Percentiles rank a stretch among this genome's conserved stretches.
These are phyloP conservation scores for Euclidium syriacum DNA, from an alignment of 345 rosid genomes.

Conservation along the genomic window DNA sequence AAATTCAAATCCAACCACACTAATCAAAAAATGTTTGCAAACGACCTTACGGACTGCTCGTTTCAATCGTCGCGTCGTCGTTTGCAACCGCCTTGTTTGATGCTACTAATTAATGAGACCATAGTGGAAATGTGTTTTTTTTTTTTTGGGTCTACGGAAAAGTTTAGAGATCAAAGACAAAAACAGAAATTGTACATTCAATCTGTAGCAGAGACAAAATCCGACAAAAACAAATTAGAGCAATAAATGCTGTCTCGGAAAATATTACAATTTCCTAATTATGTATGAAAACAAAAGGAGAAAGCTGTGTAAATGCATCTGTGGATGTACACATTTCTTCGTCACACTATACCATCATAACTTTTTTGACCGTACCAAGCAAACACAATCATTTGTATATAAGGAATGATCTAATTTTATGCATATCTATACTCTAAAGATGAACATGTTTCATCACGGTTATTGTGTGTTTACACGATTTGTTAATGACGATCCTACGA, in stretches of 20 bases:
- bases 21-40: no score
- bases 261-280: neutral
- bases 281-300: neutral
- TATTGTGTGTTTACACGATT: neutral
- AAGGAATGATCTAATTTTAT: neutral
- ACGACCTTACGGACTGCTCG: no score
- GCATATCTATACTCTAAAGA: neutral
- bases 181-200: neutral
- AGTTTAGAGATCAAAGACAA: neutral
- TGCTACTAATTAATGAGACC: no score
- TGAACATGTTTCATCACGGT: neutral
- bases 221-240: slow-evolving; percentile 22
- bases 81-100: no score
- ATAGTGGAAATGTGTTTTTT: no score
- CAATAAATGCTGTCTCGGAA: slow-evolving; percentile 12
- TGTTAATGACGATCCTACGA: neutral
- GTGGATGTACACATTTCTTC: slow-evolving; percentile 10
- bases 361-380: slow-evolving; percentile 11
- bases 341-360: slow-evolving; percentile 10
- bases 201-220: slow-evolving; percentile 9
- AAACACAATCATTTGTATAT: slow-evolving; percentile 17
- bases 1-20: no score
- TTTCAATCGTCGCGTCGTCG: no score
- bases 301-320: slow-evolving; percentile 12
- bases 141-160: no score